Evolutionary conservation across 2,329 filamentous ascomycete species (phyloP), one percentile per base, ranked within the genome.

Genomic region (Westerdykella aurantiaca): DNA sequence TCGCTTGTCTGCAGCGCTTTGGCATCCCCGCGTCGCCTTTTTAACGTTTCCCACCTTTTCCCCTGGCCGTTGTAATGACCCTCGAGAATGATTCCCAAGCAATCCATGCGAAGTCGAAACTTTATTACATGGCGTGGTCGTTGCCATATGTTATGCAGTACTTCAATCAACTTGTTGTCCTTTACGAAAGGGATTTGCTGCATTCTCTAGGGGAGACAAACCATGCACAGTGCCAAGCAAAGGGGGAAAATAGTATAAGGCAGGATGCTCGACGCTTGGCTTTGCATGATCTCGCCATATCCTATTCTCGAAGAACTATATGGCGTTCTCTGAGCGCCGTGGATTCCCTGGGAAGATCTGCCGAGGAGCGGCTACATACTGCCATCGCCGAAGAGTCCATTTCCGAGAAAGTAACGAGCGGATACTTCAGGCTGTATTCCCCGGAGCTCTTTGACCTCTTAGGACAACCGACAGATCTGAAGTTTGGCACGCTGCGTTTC

Each of bases 401-500:
- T 12, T 48, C 60, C 40, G 51, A 50, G 40, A 49, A 42, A 46
- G 53, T 64, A 42, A 55, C 60, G 52, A 55, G 60, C 43, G 63
- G 63, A 55, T 55, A 66, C 52, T 66, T 66, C 45, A 53, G 63
- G 37, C 56, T 66, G 23, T 64, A 63, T 48, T 66, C 63, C 14
- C 58, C 60, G 37, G 57, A 62, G 49, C 56, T 66, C 9, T 66
- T 64, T 48, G 60, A 66, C 48, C 46, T 61, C 37, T 55, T 66
- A 7, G 61, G 60, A 40, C 59, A 64, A 48, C 63, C 63, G 33
- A 57, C 60, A 34, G 53, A 63, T 42, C 48, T 64, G 48, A 60
- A 60, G 48, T 58, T 66, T 41, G 63, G 63, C 44, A 64, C 63
- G 34, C 51, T 66, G 50, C 58, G 63, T 39, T 64, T 66, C 50